Conservation (phyloP, 2,329 filamentous ascomycete species). For the Myriosclerotinia scirpicola region DNA sequence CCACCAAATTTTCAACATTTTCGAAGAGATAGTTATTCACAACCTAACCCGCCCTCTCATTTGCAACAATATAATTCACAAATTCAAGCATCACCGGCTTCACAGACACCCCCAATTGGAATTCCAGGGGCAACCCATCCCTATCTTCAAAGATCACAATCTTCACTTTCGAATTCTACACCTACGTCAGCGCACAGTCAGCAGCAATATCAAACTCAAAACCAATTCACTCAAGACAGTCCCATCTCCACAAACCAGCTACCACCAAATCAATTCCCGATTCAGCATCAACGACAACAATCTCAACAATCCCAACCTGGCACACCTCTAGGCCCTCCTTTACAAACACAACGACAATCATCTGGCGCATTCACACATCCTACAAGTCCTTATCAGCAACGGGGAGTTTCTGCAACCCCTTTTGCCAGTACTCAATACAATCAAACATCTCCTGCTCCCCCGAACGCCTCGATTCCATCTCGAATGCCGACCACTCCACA, state of each 20-base stretch:
- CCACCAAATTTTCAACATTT: slow-evolving; percentile 30
- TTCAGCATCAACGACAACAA: slow-evolving; percentile 37
- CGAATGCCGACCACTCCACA: slow-evolving; percentile 46
- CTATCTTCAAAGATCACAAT: slow-evolving; percentile 52
- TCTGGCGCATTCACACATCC: slow-evolving; percentile 51
- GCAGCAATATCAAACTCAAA: slow-evolving; percentile 43
- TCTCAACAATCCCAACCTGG: slow-evolving; percentile 38
- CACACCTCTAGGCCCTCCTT: slow-evolving; percentile 53
- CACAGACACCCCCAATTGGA: slow-evolving; percentile 41
- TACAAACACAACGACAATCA: slow-evolving; percentile 47
- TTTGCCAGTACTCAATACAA: slow-evolving; percentile 32
- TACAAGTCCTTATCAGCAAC: slow-evolving; percentile 61
- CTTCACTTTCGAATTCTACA: slow-evolving; percentile 58
- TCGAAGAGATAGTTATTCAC: slow-evolving; percentile 39
- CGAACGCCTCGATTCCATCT: slow-evolving; percentile 42
- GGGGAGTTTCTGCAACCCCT: slow-evolving; percentile 40
- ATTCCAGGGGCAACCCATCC: slow-evolving; percentile 39
- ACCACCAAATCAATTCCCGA: slow-evolving; percentile 34
- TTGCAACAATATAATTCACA: slow-evolving; percentile 38
- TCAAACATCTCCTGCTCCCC: slow-evolving; percentile 42
- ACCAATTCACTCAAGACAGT: slow-evolving; percentile 53
- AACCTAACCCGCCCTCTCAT: slow-evolving; percentile 33
- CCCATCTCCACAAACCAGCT: slow-evolving; percentile 43
- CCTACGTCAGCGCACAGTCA: slow-evolving; percentile 63
- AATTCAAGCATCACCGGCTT: slow-evolving; percentile 36